Conservation (phyloP, 2,329 filamentous ascomycete genomes). For the Amphichorda felina region DNA sequence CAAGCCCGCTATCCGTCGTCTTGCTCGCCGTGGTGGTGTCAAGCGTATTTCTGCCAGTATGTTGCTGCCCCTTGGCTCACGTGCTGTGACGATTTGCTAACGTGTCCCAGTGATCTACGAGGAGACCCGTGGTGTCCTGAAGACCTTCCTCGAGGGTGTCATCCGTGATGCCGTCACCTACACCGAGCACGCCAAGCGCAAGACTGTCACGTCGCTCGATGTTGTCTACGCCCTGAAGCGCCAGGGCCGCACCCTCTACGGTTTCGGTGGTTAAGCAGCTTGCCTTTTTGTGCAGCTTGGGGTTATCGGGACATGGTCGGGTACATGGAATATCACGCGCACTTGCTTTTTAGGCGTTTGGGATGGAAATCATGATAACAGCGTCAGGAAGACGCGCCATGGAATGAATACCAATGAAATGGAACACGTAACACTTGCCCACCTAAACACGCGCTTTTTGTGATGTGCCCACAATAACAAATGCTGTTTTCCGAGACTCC, state of each 20-base stretch:
- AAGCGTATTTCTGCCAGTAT: constrained; percentile 98
- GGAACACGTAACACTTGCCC: too few species aligned
- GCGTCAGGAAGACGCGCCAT: constrained; percentile 1
- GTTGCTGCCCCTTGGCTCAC: constrained; percentile 14
- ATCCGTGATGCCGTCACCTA: constrained; percentile 70
- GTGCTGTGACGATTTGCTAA: constrained; percentile 7
- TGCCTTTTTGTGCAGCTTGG: neutral
- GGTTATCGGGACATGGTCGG: neutral
- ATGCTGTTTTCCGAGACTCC: neutral
- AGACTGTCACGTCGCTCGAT: constrained; percentile 62
- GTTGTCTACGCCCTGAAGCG: constrained; percentile 58
- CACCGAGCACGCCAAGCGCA: constrained; percentile 72
- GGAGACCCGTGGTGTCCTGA: constrained; percentile 66
- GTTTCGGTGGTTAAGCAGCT: constrained; percentile 67
- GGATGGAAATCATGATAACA: neutral
- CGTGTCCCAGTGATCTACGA: constrained; percentile 54
- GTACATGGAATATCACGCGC: neutral
- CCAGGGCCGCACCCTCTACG: constrained; percentile 69
- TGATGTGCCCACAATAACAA: too few species aligned
- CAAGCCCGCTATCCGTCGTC: constrained; percentile 96
- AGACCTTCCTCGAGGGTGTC: constrained; percentile 67
- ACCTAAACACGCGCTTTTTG: too few species aligned
- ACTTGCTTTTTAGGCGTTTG: constrained; percentile 5
- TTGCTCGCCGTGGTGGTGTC: constrained; percentile 97
- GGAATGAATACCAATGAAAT: constrained; percentile 4